Conservation (phyloP, 352 stramenopile genomes). For the Phytophthora cryptogea region DNA sequence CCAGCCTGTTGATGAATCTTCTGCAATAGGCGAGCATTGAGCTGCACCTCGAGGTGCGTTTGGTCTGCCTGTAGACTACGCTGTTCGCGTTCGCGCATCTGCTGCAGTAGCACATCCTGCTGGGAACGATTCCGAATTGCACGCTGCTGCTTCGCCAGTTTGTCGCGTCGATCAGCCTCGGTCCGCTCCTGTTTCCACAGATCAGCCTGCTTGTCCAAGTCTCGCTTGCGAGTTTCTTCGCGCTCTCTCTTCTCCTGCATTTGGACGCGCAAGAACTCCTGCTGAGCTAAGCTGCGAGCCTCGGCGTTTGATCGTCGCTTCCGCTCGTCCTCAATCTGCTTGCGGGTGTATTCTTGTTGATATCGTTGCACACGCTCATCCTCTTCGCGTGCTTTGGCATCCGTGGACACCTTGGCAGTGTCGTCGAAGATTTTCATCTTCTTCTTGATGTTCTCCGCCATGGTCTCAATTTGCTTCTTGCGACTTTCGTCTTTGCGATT, state of each 20-base stretch:
- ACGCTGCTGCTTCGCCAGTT: slow-evolving; percentile 55
- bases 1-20: slow-evolving; percentile 72
- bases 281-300: slow-evolving; percentile 46
- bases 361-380: slow-evolving; percentile 64
- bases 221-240: slow-evolving; percentile 52
- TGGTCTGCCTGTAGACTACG: slow-evolving; percentile 68
- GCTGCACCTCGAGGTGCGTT: slow-evolving; percentile 68
- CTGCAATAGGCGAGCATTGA: slow-evolving; percentile 69
- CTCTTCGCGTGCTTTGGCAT: slow-evolving; percentile 66
- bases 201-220: slow-evolving; percentile 81
- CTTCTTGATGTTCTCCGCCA: slow-evolving; percentile 75
- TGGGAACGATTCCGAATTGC: slow-evolving; percentile 54
- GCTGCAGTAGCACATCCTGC: slow-evolving; percentile 66
- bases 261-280: slow-evolving; percentile 60
- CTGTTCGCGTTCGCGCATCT: slow-evolving; percentile 74
- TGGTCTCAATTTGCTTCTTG: slow-evolving; percentile 66
- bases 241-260: slow-evolving; percentile 75
- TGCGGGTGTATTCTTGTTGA: slow-evolving; percentile 66
- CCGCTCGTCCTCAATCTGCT: slow-evolving; percentile 55
- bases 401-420: slow-evolving; percentile 70
- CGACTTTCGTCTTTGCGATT: slow-evolving; percentile 66
- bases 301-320: slow-evolving; percentile 66
- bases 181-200: slow-evolving; percentile 75
- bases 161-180: slow-evolving; percentile 60
- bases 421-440: slow-evolving; percentile 89